Evolutionary conservation across 306 rosid species (phyloP).

Genomic region (Cyamopsis tetragonoloba): DNA sequence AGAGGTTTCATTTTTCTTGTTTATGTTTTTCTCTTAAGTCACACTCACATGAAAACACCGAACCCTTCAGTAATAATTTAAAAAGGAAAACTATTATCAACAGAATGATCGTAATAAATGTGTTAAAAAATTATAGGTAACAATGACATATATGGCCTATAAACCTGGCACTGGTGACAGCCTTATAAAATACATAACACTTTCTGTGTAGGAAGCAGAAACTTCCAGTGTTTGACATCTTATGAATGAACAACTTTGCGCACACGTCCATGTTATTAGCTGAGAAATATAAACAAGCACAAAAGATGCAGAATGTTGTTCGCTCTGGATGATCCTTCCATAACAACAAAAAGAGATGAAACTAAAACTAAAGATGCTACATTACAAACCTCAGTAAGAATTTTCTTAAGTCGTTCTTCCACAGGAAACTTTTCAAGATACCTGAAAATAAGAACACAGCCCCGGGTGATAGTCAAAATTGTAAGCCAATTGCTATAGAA

Average conservation of each 20-base stretch:
- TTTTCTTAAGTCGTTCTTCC: constrained; percentile 72
- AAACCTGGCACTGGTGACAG: not conserved
- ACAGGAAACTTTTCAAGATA: constrained; percentile 57
- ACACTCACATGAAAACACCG: not conserved
- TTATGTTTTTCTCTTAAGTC: not conserved
- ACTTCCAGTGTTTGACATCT: constrained; percentile 7
- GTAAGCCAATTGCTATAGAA: not conserved
- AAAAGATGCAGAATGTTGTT: constrained; percentile 4
- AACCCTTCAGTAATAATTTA: not conserved
- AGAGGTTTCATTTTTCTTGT: not conserved
- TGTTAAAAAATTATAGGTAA: not conserved
- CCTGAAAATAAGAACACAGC: constrained; percentile 54
- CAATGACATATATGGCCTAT: not conserved
- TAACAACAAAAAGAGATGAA: constrained; percentile 12
- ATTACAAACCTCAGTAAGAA: constrained; percentile 70
- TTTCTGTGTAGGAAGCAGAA: not conserved
- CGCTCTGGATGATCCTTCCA: not conserved
- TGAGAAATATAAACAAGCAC: constrained; percentile 8
- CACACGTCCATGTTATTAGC: constrained; percentile 5
- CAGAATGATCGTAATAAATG: not conserved
- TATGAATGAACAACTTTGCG: constrained; percentile 10
- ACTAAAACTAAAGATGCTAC: constrained; percentile 35
- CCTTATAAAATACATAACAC: constrained; percentile 13
- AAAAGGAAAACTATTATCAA: not conserved
- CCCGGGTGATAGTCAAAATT: constrained; percentile 4